A percentile compares a stretch with the other conserved stretches of the same genome.
Evolutionary conservation across 176 grass and related monocot species (phyloP).

Genomic region (Poa pratensis): DNA sequence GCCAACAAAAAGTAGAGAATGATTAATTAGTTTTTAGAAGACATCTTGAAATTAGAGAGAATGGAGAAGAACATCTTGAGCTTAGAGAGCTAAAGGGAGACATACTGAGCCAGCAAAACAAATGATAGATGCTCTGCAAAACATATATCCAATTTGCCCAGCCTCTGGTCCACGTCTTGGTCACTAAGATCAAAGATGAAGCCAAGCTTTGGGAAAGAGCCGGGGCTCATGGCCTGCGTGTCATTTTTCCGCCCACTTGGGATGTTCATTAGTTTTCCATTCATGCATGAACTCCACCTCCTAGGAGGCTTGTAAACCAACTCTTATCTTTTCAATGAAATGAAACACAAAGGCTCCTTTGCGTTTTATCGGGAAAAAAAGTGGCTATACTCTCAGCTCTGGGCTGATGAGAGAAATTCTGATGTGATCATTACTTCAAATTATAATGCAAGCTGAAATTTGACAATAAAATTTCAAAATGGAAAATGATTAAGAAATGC

Average conservation of each 20-base stretch:
- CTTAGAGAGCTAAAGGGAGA: constrained; percentile 11
- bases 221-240: too few species aligned
- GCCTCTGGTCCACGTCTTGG: too few species aligned
- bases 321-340: too few species aligned
- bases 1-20: not conserved
- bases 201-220: too few species aligned
- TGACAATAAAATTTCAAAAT: too few species aligned
- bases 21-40: constrained; percentile 8
- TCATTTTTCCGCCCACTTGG: too few species aligned
- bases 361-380: too few species aligned
- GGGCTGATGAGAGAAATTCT: not conserved
- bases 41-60: not conserved
- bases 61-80: not conserved
- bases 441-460: constrained; percentile 15
- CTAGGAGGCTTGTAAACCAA: too few species aligned
- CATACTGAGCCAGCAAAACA: constrained; percentile 22
- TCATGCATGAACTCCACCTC: too few species aligned
- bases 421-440: constrained; percentile 6
- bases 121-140: constrained; percentile 19
- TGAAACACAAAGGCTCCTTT: too few species aligned
- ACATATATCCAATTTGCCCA: not conserved
- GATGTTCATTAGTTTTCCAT: too few species aligned
- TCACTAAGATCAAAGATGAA: too few species aligned
- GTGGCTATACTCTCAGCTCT: not conserved
- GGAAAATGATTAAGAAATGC: constrained; percentile 21